These are phyloP conservation scores for Lagenaria siceraria DNA, from an alignment of 306 rosid genomes.

Conservation along the genomic window DNA sequence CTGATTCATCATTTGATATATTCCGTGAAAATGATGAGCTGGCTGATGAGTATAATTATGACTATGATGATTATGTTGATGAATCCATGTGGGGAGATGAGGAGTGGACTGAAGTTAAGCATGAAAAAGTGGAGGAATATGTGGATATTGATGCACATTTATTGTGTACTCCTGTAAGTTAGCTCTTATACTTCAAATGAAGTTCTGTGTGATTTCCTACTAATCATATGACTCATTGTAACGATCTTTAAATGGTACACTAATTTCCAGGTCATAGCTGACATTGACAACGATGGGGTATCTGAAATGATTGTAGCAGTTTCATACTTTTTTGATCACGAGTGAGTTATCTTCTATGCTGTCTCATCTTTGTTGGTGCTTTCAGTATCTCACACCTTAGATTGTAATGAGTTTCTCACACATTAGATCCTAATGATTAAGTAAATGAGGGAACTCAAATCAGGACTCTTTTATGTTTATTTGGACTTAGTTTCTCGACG, in stretches of 20 bases:
- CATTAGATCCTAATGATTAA: not conserved
- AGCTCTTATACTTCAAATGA: not conserved
- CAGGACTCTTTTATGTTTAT: not conserved
- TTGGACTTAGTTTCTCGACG: not conserved
- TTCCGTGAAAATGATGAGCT: conserved; percentile 73
- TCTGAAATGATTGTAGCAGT: conserved; percentile 90
- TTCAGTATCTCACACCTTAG: not conserved
- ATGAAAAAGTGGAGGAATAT: conserved; percentile 69
- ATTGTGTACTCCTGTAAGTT: conserved; percentile 86
- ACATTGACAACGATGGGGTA: conserved; percentile 90
- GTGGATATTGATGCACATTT: conserved; percentile 76
- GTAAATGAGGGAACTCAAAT: not conserved
- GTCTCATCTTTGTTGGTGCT: not conserved
- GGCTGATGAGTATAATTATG: conserved; percentile 79
- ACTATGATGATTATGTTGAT: conserved; percentile 84
- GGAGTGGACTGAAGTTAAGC: conserved; percentile 70
- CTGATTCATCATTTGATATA: conserved; percentile 78
- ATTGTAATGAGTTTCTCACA: not conserved
- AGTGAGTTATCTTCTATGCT: conserved; percentile 46
- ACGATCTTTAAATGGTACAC: not conserved
- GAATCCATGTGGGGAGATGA: conserved; percentile 96
- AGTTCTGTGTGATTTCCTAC: not conserved
- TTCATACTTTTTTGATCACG: conserved; percentile 86
- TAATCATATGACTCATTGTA: not conserved
- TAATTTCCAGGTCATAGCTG: conserved; percentile 78